Conservation (phyloP, 306 rosid genomes). For the Fagus crenata region DNA sequence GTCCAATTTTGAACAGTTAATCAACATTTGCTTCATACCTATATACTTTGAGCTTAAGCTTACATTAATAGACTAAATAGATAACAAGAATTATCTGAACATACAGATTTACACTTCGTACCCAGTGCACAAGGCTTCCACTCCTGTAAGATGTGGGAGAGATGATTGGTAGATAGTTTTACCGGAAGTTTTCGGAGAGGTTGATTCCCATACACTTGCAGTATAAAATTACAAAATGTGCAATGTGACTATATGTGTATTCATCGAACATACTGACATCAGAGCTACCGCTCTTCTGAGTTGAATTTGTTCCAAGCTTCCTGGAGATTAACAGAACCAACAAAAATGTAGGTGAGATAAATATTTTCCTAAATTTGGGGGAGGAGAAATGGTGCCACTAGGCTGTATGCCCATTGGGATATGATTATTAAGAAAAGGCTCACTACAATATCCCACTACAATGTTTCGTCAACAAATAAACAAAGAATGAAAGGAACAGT, state of each 20-base stretch:
- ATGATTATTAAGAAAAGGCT: not conserved
- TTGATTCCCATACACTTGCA: not conserved
- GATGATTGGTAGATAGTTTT: too few species aligned
- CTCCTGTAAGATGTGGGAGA: too few species aligned
- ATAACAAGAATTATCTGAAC: constrained; percentile 9
- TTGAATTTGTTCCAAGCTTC: constrained; percentile 98
- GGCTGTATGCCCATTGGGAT: not conserved
- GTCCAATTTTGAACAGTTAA: constrained; percentile 2
- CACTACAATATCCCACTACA: not conserved
- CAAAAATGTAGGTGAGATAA: not conserved
- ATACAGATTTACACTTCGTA: constrained; percentile 26
- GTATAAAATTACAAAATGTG: constrained; percentile 31
- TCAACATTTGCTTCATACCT: constrained; percentile 23
- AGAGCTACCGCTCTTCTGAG: constrained; percentile 77
- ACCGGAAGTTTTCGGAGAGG: too few species aligned
- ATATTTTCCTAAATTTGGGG: not conserved
- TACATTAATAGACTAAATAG: constrained; percentile 27
- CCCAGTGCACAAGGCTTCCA: too few species aligned
- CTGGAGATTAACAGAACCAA: constrained; percentile 38
- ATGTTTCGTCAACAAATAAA: constrained; percentile 3
- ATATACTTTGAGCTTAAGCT: constrained; percentile 22
- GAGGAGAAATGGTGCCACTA: too few species aligned
- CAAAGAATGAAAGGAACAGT: not conserved
- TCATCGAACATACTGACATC: constrained; percentile 11
- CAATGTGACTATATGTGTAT: not conserved